Percentiles rank a stretch among this genome's conserved stretches.
Conservation (phyloP, 495 filamentous ascomycete genomes). For the Amphirosellinia nigrospora region DNA sequence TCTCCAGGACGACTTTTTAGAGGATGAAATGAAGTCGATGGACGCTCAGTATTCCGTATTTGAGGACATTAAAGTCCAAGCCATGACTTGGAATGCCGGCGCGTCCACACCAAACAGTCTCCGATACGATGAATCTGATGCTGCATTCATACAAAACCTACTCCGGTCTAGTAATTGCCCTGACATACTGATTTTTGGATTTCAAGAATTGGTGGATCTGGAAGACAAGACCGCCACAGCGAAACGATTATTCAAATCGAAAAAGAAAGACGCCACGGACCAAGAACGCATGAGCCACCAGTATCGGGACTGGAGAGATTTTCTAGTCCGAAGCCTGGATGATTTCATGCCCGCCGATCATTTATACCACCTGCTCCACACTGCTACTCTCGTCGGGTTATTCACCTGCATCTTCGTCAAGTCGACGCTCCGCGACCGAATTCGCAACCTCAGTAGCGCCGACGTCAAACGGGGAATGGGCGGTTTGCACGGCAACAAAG, state of each 20-base stretch:
- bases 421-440: constrained; percentile 71
- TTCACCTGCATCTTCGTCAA: constrained; percentile 97
- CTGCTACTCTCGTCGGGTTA: constrained; percentile 86
- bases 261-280: constrained; percentile 90
- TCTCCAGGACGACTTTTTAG: constrained; percentile 91
- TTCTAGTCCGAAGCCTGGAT: constrained; percentile 78
- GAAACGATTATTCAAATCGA: constrained; percentile 78
- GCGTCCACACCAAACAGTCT: constrained; percentile 86
- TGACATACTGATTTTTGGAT: constrained; percentile 94
- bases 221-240: constrained; percentile 97
- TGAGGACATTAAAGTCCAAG: constrained; percentile 74
- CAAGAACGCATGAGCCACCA: constrained; percentile 97
- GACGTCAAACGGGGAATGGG: constrained; percentile 96
- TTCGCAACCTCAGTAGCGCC: constrained; percentile 75
- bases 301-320: constrained; percentile 94
- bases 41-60: constrained; percentile 86
- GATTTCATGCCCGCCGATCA: constrained; percentile 79
- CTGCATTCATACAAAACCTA: constrained; percentile 76
- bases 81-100: constrained; percentile 97
- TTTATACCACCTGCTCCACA: constrained; percentile 85
- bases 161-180: constrained; percentile 74
- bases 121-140: constrained; percentile 68
- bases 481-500: constrained; percentile 94
- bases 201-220: constrained; percentile 95
- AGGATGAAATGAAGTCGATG: constrained; percentile 80